Base-by-base conservation (phyloP, 352 stramenopile genomes). In the Phytophthora boehmeriae region DNA sequence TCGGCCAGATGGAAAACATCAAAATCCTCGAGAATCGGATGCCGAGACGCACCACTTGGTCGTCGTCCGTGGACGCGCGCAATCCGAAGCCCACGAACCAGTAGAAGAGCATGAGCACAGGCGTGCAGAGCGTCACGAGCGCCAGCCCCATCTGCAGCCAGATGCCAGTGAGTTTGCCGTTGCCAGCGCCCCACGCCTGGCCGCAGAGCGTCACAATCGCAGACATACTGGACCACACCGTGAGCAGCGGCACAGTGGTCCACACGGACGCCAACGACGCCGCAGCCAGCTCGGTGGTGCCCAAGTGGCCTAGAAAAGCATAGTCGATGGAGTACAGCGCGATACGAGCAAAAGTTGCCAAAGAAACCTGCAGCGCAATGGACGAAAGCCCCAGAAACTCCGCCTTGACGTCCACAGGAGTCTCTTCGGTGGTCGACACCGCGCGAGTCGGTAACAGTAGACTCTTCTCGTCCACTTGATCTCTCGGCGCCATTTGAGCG, bases 321-420 rank as follows among this genome's bases (percentile, higher is more conserved):
- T 78, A 84, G 71, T 90, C 83, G 63, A 92, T 90, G 1, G 83
- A 88, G 38, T 75, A 87, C 48, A 92, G 68, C 8, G 80, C 80
- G 43, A 92, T 85, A 1, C 83, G 76, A 5, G 79, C 83, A 42
- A 89, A 87, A 4, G 80, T 92, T 17, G 80, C 78, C 45, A 92
- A 67, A 45, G 77, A 89, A 23, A 92, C 81, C 54, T 90, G 81
- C 54, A 90, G 59, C 36, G 81, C 81, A 69, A 90, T 90, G 57
- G 75, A 86, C 44, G 75, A 68, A 16, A 92, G 66, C 23, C 71
- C 65, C 42, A 68, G 43, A 32, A 92, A 78, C 63, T 90, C 63
- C 44, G 61, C 54, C 17, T 54, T 57, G 27, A 79, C 61, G 58
- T 90, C 77, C 32, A 90, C 76, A 0, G 55, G 14, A 4, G 63